Percentiles rank a stretch among this genome's conserved stretches.
Evolutionary conservation across 2,329 filamentous ascomycete genomes (phyloP).

Genomic region (Cytospora schulzeri): DNA sequence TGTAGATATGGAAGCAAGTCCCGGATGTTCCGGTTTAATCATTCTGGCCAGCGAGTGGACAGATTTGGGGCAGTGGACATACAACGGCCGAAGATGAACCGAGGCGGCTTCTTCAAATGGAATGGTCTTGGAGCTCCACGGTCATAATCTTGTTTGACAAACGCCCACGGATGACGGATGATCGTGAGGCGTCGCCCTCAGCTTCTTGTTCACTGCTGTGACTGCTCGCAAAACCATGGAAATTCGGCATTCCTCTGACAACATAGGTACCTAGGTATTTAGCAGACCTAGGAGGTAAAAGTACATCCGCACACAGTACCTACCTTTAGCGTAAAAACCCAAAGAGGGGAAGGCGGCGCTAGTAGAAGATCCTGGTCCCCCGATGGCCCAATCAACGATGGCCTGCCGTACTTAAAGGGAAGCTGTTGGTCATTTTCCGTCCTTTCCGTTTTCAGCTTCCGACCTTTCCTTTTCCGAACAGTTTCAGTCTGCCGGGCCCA

Average conservation of each 20-base stretch:
- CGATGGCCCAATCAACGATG: conserved; percentile 7
- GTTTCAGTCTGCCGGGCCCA: not conserved
- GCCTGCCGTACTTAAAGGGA: conserved; percentile 13
- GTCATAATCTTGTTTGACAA: not conserved
- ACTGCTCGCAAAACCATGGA: not conserved
- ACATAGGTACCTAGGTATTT: not conserved
- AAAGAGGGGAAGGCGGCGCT: not conserved
- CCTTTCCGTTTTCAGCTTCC: conserved; percentile 15
- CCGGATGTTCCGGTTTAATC: no score
- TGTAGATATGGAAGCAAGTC: no score
- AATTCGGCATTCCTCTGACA: not conserved
- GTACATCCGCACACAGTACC: not conserved
- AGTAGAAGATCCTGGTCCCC: not conserved
- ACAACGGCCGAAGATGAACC: not conserved
- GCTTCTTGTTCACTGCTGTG: no score
- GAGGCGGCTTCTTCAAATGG: not conserved
- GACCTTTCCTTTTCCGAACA: conserved; percentile 15
- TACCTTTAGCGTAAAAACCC: not conserved
- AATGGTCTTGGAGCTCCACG: not conserved
- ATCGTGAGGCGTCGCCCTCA: not conserved
- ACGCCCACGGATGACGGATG: not conserved
- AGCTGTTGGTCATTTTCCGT: not conserved
- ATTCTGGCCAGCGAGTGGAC: no score
- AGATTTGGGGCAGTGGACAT: no score
- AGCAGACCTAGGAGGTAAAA: no score